phyloP scores from a whole-genome alignment of 2,329 filamentous ascomycete genomes.

The Fusarium udum region DNA sequence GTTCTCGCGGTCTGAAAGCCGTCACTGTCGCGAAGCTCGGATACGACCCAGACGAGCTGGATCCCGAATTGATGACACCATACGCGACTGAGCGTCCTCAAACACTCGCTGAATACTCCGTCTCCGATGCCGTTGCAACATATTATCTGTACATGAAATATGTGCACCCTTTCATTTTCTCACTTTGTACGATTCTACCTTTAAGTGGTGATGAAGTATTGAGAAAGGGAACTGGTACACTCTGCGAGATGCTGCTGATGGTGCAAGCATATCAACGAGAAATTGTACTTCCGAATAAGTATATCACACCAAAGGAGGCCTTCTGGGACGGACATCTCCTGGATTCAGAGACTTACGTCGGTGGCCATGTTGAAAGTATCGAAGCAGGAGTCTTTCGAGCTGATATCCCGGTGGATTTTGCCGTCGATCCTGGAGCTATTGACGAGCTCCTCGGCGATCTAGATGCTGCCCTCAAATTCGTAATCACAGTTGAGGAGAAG shows the following conservation, averaged over 20 bases:
- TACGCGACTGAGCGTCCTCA: slow-evolving; percentile 91
- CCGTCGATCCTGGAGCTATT: slow-evolving; percentile 85
- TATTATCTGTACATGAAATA: slow-evolving; percentile 99
- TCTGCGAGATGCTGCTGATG: slow-evolving; percentile 99
- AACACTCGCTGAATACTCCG: slow-evolving; percentile 95
- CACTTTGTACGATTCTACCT: slow-evolving; percentile 94
- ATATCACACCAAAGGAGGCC: slow-evolving; percentile 86
- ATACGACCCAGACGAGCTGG: slow-evolving; percentile 97
- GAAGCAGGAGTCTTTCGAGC: slow-evolving; percentile 96
- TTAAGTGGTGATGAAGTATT: slow-evolving; percentile 91
- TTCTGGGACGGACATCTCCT: slow-evolving; percentile 98
- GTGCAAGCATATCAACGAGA: slow-evolving; percentile 93
- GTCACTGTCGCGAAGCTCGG: slow-evolving; percentile 98
- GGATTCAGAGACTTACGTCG: slow-evolving; percentile 97
- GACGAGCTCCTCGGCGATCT: slow-evolving; percentile 89
- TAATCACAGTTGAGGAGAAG: slow-evolving; percentile 84
- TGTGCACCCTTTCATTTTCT: slow-evolving; percentile 99
- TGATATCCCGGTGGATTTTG: slow-evolving; percentile 95
- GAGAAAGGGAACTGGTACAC: slow-evolving; percentile 94
- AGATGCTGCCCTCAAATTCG: slow-evolving; percentile 89
- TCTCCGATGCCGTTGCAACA: slow-evolving; percentile 97
- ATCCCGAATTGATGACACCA: slow-evolving; percentile 96
- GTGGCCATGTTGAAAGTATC: slow-evolving; percentile 98
- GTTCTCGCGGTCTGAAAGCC: slow-evolving; percentile 95
- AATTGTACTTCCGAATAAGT: slow-evolving; percentile 96